Evolutionary conservation across 441 rosid genomes (phyloP).

Genomic region (Populus hybrid): DNA sequence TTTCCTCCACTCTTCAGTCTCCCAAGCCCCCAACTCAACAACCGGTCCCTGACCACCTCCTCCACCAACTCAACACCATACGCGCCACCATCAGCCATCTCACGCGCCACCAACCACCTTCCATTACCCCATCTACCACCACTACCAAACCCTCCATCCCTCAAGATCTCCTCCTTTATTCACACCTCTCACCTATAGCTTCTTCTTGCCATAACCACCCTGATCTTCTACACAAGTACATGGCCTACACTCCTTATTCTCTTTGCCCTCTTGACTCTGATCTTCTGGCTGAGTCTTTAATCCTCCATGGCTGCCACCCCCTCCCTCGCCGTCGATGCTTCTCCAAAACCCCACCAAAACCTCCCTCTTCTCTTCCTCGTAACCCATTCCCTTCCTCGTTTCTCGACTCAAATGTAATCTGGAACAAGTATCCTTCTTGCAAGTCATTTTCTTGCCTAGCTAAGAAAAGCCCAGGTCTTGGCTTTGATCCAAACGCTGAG

Average conservation of each 20-base stretch:
- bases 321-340: slow-evolving; percentile 98
- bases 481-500: slow-evolving; percentile 54
- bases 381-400: slow-evolving; percentile 55
- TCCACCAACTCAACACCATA: slow-evolving; percentile 72
- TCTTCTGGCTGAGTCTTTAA: slow-evolving; percentile 57
- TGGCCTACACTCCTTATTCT: slow-evolving; percentile 84
- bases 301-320: slow-evolving; percentile 92
- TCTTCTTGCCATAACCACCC: slow-evolving; percentile 87
- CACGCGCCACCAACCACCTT: slow-evolving; percentile 64
- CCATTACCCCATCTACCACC: slow-evolving; percentile 19
- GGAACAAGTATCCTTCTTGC: slow-evolving; percentile 67
- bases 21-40: slow-evolving; percentile 41
- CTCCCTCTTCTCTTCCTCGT: slow-evolving; percentile 43
- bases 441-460: slow-evolving; percentile 65
- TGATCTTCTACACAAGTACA: slow-evolving; percentile 85
- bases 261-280: slow-evolving; percentile 72
- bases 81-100: slow-evolving; percentile 93
- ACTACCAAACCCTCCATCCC: slow-evolving; percentile 39
- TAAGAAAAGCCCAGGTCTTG: slow-evolving; percentile 43
- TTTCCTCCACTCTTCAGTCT: slow-evolving; percentile 65
- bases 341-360: slow-evolving; percentile 64
- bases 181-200: slow-evolving; percentile 75
- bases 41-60: slow-evolving; percentile 72
- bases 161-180: slow-evolving; percentile 75
- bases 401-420: slow-evolving; percentile 60